Percentiles rank a stretch among this genome's conserved stretches.
Conservation (phyloP, 179 eudicot species). For the Silene vulgaris region DNA sequence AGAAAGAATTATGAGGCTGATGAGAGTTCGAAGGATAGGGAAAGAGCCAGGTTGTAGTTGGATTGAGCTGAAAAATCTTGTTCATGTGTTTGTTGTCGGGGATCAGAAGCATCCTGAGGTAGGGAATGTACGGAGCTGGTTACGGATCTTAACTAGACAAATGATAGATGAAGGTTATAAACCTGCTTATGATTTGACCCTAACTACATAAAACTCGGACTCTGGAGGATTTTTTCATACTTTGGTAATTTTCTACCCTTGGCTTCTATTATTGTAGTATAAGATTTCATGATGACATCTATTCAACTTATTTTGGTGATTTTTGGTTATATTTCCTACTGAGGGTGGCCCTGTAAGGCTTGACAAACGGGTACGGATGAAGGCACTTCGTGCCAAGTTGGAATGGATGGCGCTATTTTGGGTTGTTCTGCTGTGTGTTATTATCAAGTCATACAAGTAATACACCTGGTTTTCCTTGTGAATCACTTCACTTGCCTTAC, state of each 20-base stretch:
- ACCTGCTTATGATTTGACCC: constrained; percentile 31
- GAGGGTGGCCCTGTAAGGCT: not conserved
- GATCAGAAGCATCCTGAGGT: constrained; percentile 56
- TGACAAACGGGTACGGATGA: too few relatives aligned
- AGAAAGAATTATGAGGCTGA: constrained; percentile 46
- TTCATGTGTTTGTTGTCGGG: constrained; percentile 64
- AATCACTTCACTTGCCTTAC: not conserved
- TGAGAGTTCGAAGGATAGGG: constrained; percentile 49
- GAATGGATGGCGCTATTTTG: too few relatives aligned
- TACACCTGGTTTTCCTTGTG: not conserved
- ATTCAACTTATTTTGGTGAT: not conserved
- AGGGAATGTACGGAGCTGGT: constrained; percentile 30
- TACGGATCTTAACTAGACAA: constrained; percentile 38
- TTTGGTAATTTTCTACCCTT: constrained; percentile 19
- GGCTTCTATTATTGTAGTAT: not conserved
- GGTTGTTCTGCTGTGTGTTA: too few relatives aligned
- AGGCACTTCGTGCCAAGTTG: too few relatives aligned
- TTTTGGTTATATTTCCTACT: not conserved
- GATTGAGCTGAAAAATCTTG: constrained; percentile 56
- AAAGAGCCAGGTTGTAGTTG: constrained; percentile 77
- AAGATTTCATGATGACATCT: not conserved
- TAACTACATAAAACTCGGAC: constrained; percentile 12
- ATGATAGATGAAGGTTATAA: constrained; percentile 52
- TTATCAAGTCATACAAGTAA: too few relatives aligned
- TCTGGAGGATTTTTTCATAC: constrained; percentile 10